Base-by-base conservation (phyloP, 2,329 filamentous ascomycete species). In the Teratosphaeriaceae sp. region DNA sequence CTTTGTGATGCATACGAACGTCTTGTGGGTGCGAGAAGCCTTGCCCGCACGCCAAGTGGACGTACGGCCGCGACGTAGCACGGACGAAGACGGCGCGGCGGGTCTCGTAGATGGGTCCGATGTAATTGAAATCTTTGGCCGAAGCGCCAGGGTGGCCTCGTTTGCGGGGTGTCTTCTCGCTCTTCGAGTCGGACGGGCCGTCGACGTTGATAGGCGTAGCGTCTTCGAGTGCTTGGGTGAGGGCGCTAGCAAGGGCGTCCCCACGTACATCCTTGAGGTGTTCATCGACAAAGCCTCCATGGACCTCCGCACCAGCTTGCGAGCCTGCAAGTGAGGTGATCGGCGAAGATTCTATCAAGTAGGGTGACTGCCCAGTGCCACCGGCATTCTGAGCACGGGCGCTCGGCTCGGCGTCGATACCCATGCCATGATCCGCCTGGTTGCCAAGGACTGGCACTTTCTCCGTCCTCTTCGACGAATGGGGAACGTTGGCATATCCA, bases 1-100 rank as follows among this genome's bases (percentile, higher is more conserved):
- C 38, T 6, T 49, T 36, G 20, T 56, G 53, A 27, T 58, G 56
- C 12, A 38, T 34, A 21, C 50, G 49, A n/a, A 58, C 54, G 26
- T 57, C 54, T 20, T 45, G 31, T 6, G 54, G 54, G 37, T 57
- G 52, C 9, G 40, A 29, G 43, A 55, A 58, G 24, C 47, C 39
- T 26, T 43, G 15, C 23, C 52, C 54, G 41, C 55, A 58, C 23
- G 44, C 20, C n/a, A 33, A 30, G 42, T 58, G 55, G 26, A 57
- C 50, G 47, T 58, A 58, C 8, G 55, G 55, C 23, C 43, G 46
- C 11, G 42, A 39, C 21, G 26, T 24, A n/a, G n/a, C n/a, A 15
- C 53, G 52, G 8, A 49, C 37, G 24, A 58, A 44, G 2, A 58
- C 39, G 20, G 46, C 44, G 26, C 56, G 53, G 15, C 48, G 54